Evolutionary conservation across 148 eudicot species (phyloP).

Genomic region (Fallopia convolvulus): DNA sequence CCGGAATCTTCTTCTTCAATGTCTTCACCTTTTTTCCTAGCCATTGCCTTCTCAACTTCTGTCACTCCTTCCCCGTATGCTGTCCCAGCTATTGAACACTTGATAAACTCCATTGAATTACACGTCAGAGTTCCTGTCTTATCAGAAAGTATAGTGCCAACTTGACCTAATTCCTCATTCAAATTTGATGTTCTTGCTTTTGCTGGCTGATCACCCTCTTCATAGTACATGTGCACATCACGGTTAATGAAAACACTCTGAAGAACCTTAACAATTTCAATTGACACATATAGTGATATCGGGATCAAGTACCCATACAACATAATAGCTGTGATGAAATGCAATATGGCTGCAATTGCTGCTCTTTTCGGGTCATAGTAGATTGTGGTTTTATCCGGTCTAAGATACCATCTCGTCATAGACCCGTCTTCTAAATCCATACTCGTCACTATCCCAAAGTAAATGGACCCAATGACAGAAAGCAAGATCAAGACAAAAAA

Average conservation of each 20-base stretch:
- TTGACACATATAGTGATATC: constrained; percentile 56
- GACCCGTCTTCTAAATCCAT: constrained; percentile 32
- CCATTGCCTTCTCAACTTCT: constrained; percentile 53
- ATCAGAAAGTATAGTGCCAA: constrained; percentile 58
- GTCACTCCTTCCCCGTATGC: constrained; percentile 48
- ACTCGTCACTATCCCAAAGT: constrained; percentile 38
- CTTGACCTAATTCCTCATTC: constrained; percentile 78
- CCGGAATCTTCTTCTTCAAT: constrained; percentile 6
- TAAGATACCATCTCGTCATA: constrained; percentile 57
- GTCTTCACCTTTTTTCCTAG: constrained; percentile 32
- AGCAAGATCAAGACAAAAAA: constrained; percentile 37
- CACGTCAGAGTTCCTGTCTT: constrained; percentile 78
- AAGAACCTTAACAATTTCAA: constrained; percentile 63
- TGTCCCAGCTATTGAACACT: constrained; percentile 64
- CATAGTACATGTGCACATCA: constrained; percentile 54
- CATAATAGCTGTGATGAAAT: constrained; percentile 49
- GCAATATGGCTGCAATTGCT: constrained; percentile 35
- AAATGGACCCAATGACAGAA: constrained; percentile 37
- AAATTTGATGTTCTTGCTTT: constrained; percentile 67
- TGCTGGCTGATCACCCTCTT: constrained; percentile 55
- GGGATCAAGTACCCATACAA: constrained; percentile 60
- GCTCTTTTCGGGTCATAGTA: constrained; percentile 38
- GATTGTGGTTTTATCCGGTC: constrained; percentile 43
- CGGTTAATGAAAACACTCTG: constrained; percentile 45
- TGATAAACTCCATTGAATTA: constrained; percentile 69